Percentiles rank a stretch among this genome's conserved stretches.
These are phyloP conservation scores for Didymella sp. DNA, from an alignment of 2,329 filamentous ascomycete genomes.

Conservation along the genomic window DNA sequence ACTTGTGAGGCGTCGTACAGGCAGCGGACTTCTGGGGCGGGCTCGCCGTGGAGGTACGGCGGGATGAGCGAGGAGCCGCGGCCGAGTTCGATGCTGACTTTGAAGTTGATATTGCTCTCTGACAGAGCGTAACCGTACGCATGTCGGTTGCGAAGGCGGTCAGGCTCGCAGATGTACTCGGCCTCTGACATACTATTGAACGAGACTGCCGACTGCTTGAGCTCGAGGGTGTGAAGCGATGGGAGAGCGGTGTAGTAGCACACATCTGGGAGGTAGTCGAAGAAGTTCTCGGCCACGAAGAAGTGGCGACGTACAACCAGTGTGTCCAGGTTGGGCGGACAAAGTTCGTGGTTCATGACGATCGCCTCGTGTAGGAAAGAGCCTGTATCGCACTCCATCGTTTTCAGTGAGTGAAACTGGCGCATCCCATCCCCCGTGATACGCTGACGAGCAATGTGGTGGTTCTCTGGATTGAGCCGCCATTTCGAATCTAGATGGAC, in stretches of 20 bases:
- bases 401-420: slow-evolving; percentile 39
- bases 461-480: slow-evolving; percentile 20
- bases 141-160: slow-evolving; percentile 37
- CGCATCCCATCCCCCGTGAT: slow-evolving; percentile 40
- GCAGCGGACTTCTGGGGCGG: slow-evolving; percentile 28
- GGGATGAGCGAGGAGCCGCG: slow-evolving; percentile 35
- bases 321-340: slow-evolving; percentile 40
- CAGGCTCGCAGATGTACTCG: slow-evolving; percentile 35
- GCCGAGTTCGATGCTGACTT: slow-evolving; percentile 37
- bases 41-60: slow-evolving; percentile 43
- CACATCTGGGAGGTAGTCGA: slow-evolving; percentile 37
- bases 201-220: slow-evolving; percentile 32
- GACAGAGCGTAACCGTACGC: slow-evolving; percentile 35
- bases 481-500: slow-evolving; percentile 39
- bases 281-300: slow-evolving; percentile 31
- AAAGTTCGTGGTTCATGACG: slow-evolving; percentile 35
- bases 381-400: slow-evolving; percentile 38
- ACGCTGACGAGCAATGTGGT: slow-evolving; percentile 25
- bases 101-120: slow-evolving; percentile 38
- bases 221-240: slow-evolving; percentile 38
- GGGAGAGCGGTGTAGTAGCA: slow-evolving; percentile 35
- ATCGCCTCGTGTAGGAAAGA: slow-evolving; percentile 43
- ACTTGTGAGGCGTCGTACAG: slow-evolving; percentile 56
- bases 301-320: slow-evolving; percentile 37
- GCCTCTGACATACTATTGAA: slow-evolving; percentile 17